Percentiles rank a stretch among this genome's conserved stretches.
These are phyloP conservation scores for Clarireedia hainanense DNA, from an alignment of 2,329 filamentous ascomycete genomes.

Conservation along the genomic window DNA sequence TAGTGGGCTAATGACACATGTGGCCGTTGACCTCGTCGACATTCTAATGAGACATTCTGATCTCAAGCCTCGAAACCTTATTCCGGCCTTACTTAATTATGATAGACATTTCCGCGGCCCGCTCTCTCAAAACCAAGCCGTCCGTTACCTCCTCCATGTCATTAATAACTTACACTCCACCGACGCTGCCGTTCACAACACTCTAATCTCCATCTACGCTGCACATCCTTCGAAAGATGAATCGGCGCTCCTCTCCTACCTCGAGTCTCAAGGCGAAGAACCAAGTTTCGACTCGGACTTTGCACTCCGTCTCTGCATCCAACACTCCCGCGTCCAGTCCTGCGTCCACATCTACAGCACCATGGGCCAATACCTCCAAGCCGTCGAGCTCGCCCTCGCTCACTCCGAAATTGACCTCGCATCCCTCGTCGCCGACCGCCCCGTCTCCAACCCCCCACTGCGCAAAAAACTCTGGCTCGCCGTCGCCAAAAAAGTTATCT, in stretches of 20 bases:
- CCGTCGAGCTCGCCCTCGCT: slow-evolving; percentile 84
- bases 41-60: slow-evolving; percentile 88
- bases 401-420: slow-evolving; percentile 88
- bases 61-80: slow-evolving; percentile 77
- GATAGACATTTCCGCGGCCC: slow-evolving; percentile 68
- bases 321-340: slow-evolving; percentile 84
- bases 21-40: slow-evolving; percentile 79
- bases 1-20: slow-evolving; percentile 90
- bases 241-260: slow-evolving; percentile 75
- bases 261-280: slow-evolving; percentile 82
- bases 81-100: slow-evolving; percentile 90
- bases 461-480: slow-evolving; percentile 94
- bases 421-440: slow-evolving; percentile 78
- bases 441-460: slow-evolving; percentile 68
- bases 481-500: slow-evolving; percentile 90
- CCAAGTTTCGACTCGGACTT: slow-evolving; percentile 92
- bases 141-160: slow-evolving; percentile 87
- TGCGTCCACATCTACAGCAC: slow-evolving; percentile 96
- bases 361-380: slow-evolving; percentile 91
- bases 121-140: slow-evolving; percentile 74
- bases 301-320: slow-evolving; percentile 88
- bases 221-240: slow-evolving; percentile 79
- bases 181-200: slow-evolving; percentile 90
- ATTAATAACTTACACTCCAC: slow-evolving; percentile 78
- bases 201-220: slow-evolving; percentile 90